Evolutionary conservation across 2,329 filamentous ascomycete species (phyloP), one percentile per base, ranked within the genome.

Genomic region (Aciculosporium take): DNA sequence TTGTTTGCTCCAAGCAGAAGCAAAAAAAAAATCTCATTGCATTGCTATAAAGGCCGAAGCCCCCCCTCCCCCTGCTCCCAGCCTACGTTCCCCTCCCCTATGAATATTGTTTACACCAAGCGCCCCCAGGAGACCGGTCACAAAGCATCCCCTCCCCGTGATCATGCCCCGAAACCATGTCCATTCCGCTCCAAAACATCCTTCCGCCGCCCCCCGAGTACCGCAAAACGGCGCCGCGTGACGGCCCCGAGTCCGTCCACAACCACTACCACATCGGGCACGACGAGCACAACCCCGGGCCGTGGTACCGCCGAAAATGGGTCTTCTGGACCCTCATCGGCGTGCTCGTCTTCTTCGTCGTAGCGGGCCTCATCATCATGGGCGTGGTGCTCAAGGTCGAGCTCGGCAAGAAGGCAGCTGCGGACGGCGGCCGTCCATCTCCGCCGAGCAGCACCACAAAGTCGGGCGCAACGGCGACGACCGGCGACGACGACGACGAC

Each of bases 311-410:
- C 10, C 45, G 44, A 9, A 46, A 43, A 37, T 34, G 29, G 20
- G 40, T 30, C 12, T 41, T 46, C 9, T 49, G 45, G 41, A 31
- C 43, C 10, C 18, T 39, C 5, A 13, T 45, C 2, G 45, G 37
- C 9, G 6, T 42, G 7, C 6, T 45, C 12, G 37, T 29, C 3
- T 39, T 46, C 10, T 9, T 48, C n/a, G 40, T 45, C 10, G 33
- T 46, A 6, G 31, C 34, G 3, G 37, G 35, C 2, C 39, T 44
- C 1, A 20, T 46, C 12, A 42, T 43, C 8, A 39, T 50, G 15
- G 46, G 46, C 24, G 48, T 50, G n/a, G 37, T 48, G n/a, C 45
- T 50, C 18, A 47, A 45, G 29, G 20, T 43, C 10, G 35, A 46
- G 13, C 33, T 43, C 7, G 38, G 20, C 30, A 42, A 40, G 8